phyloP scores from a whole-genome alignment of 2,329 filamentous ascomycete genomes.

The Neonectria coccinea region DNA sequence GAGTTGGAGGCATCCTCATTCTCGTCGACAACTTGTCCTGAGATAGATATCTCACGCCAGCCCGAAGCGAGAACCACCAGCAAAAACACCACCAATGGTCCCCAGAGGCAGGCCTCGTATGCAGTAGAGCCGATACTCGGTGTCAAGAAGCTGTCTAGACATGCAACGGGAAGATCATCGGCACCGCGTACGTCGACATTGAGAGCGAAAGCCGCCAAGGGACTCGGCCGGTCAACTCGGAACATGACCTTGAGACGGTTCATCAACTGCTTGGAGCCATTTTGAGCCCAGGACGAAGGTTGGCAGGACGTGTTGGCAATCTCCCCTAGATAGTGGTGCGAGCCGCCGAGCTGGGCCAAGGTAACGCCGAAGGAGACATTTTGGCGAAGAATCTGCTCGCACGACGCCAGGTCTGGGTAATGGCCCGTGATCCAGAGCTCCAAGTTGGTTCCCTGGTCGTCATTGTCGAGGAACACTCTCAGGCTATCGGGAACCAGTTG shows the following conservation, averaged over 20 bases:
- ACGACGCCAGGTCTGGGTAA: slow-evolving; percentile 17
- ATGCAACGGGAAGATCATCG: slow-evolving; percentile 30
- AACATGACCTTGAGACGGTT: slow-evolving; percentile 11
- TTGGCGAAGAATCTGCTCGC: slow-evolving; percentile 16
- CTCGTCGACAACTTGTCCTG: slow-evolving; percentile 26
- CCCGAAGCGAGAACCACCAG: slow-evolving; percentile 35
- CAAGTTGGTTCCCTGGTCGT: slow-evolving; percentile 22
- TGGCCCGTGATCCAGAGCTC: neutral
- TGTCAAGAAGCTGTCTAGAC: slow-evolving; percentile 33
- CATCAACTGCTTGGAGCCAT: slow-evolving; percentile 6
- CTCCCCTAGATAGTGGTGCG: slow-evolving; percentile 29
- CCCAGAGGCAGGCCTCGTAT: slow-evolving; percentile 30
- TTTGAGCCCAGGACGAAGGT: neutral
- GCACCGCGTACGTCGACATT: slow-evolving; percentile 32
- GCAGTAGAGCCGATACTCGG: slow-evolving; percentile 30
- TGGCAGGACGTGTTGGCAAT: slow-evolving; percentile 36
- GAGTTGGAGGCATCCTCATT: slow-evolving; percentile 10
- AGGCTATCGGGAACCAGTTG: slow-evolving; percentile 21
- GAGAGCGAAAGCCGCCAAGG: slow-evolving; percentile 36
- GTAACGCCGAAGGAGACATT: slow-evolving; percentile 30
- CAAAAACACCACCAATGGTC: slow-evolving; percentile 24
- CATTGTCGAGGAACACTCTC: slow-evolving; percentile 14
- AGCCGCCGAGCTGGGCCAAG: slow-evolving; percentile 34
- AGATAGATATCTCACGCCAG: slow-evolving; percentile 31
- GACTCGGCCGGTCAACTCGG: slow-evolving; percentile 46